Evolutionary conservation across 768 basidiomycete species (phyloP), one percentile per base, ranked within the genome.

Genomic region (Cantharellus cinnabarinus): DNA sequence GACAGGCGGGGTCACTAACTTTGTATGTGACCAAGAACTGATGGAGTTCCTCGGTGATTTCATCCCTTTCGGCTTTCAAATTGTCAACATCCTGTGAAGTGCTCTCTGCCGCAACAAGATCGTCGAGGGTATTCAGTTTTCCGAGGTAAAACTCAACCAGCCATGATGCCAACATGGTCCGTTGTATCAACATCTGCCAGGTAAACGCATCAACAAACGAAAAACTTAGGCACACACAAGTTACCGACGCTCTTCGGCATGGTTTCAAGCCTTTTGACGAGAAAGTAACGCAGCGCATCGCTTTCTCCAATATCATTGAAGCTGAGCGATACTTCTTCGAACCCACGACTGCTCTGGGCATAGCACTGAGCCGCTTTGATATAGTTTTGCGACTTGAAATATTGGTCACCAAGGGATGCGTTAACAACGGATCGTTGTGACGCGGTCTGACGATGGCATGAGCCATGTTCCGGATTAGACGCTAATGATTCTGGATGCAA

Each of bases 141-240:
- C 86, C 86, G 14, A 99, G 79, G 67, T 91, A 97, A 63, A 98
- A 89, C 69, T 99, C 95, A 39, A 95, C 84, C 7, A 99, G 80
- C 95, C 95, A 99, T 0, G 91, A 97, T 15, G 95, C 93, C 20
- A 99, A 73, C 82, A 98, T 90, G 84, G 91, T 91, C 44, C 95
- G 78, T 68, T 97, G 93, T 0, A 89, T 91, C 42, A 85, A 64
- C 65, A 95, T 90, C 93, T 97, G 59, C n/a, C n/a, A 2, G 55
- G 5, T 35, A 42, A 60, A 20, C 35, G 38, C 42, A 57, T 53
- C 10, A 40, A 42, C 56, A 3, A 39, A 42, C n/a, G 29, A 15
- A 59, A 44, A 10, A 52, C n/a, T 5, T 41, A 42, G 2, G 7
- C 34, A 54, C 37, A 60, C 41, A 29, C 3, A 29, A 29, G 29